Percentiles rank a stretch among this genome's conserved stretches.
phyloP scores from a whole-genome alignment of 495 filamentous ascomycete species.

The Tuber aestivum region DNA sequence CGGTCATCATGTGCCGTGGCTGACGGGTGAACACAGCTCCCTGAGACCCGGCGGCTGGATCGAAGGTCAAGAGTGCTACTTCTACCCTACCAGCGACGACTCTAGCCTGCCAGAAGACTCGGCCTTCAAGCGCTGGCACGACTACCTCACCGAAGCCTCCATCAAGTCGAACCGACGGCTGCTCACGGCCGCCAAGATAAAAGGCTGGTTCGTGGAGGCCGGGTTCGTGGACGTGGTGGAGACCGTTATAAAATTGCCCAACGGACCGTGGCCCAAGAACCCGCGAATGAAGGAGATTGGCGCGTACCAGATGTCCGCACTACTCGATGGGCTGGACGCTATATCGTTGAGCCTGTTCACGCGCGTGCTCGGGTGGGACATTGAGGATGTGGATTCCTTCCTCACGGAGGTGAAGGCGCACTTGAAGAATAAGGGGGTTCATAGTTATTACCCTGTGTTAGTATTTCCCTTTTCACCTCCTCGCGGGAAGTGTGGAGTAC shows the following conservation, averaged over 20 bases:
- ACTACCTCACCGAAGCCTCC: conserved; percentile 12
- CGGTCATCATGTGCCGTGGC: too few species aligned
- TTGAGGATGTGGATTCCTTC: conserved; percentile 23
- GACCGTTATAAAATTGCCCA: conserved; percentile 47
- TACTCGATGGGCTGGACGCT: conserved; percentile 47
- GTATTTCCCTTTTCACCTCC: background rate
- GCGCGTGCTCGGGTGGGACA: conserved; percentile 43
- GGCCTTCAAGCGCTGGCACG: conserved; percentile 26
- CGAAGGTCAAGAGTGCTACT: conserved; percentile 54
- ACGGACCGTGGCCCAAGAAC: conserved; percentile 49
- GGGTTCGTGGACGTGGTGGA: conserved; percentile 45
- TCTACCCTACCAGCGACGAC: conserved; percentile 50
- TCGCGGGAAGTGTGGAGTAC: background rate
- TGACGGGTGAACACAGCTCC: conserved; percentile 37
- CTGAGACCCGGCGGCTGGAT: conserved; percentile 53
- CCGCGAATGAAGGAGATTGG: conserved; percentile 48
- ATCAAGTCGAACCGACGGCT: conserved; percentile 17
- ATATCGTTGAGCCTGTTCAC: conserved; percentile 50
- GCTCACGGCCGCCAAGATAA: conserved; percentile 16
- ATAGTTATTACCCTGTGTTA: conserved; percentile 21
- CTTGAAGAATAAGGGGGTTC: conserved; percentile 10
- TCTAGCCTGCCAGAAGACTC: conserved; percentile 26
- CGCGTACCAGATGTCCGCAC: conserved; percentile 45
- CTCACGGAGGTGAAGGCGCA: conserved; percentile 20
- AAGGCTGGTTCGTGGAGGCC: conserved; percentile 26